These are phyloP conservation scores for Botryotinia convoluta DNA, from an alignment of 2,329 filamentous ascomycete species.

Conservation along the genomic window DNA sequence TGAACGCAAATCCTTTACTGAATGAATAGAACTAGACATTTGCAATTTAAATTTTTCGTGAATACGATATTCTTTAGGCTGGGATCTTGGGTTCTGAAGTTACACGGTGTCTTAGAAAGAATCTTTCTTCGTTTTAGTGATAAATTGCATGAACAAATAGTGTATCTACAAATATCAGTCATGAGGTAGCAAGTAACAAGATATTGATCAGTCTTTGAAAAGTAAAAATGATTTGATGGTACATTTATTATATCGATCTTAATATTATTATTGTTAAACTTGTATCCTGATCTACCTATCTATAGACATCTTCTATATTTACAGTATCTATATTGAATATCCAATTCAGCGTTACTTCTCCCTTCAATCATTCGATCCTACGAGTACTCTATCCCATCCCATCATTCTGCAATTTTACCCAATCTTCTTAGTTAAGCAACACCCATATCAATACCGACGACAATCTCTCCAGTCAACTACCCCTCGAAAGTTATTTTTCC, in stretches of 20 bases:
- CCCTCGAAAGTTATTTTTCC: neutral
- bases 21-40: neutral
- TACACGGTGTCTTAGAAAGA: conserved; percentile 13
- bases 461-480: neutral
- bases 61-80: neutral
- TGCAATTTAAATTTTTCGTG: neutral
- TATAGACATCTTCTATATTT: neutral
- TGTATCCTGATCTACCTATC: neutral
- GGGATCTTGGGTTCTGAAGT: conserved; percentile 5
- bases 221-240: neutral
- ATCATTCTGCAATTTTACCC: neutral
- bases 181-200: conserved; percentile 5
- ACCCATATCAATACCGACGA: neutral
- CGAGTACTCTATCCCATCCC: neutral
- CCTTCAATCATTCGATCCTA: neutral
- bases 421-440: neutral
- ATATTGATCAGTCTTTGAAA: neutral
- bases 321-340: neutral
- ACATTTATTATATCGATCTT: neutral
- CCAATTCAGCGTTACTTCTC: neutral
- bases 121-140: conserved; percentile 1
- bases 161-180: conserved; percentile 11
- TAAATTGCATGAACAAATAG: neutral
- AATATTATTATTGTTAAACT: neutral
- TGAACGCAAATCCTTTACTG: neutral